Base-by-base conservation (phyloP, 805 yeast genomes). In the Candida orba region DNA sequence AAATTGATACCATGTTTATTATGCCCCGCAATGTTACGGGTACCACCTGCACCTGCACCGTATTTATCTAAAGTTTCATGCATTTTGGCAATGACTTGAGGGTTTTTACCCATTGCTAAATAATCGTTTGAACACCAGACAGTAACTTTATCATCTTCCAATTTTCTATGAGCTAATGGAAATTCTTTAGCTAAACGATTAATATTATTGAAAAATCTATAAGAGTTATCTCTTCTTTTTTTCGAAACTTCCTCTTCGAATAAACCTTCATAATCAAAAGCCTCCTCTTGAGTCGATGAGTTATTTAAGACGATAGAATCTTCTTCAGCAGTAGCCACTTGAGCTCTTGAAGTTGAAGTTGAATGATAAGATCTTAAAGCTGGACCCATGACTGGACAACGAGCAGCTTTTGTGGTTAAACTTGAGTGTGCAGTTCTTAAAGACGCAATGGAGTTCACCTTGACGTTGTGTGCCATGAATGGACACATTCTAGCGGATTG, bases 81-180 rank as follows among this genome's bases (percentile, higher is more conserved):
- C 91, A 91, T 93, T 44, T 79, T 79, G 15, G 76, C 67, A 47
- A 88, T 68, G 36, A 91, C 91, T 50, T 73, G 69, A 49, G 74
- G 75, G 62, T 91, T 85, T 58, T 78, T 80, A 41, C 96, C 91
- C 93, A 93, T 86, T 12, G 98, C 97, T 48, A 93, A 73, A 64
- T 93, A 93, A 66, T 93, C 99, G 64, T 93, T 93, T 35, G 99
- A 90, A 61, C 99, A 93, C 99, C 99, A 93, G 46, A 93, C 99
- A 41, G 95, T 89, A 46, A 93, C 99, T 60, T 85, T 85, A 57
- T 88, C 95, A 14, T 70, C 70, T 58, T 82, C 87, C 32, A 60
- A 48, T 45, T 81, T 74, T 52, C 93, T 78, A 61, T 93, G 99
- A 32, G 99, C 99, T 57, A 71, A 71, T 36, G 99, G 99, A 60